Evolutionary conservation across 2,329 filamentous ascomycete genomes (phyloP), one percentile per base, ranked within the genome.

Genomic region (Daldinia eschscholtzii): DNA sequence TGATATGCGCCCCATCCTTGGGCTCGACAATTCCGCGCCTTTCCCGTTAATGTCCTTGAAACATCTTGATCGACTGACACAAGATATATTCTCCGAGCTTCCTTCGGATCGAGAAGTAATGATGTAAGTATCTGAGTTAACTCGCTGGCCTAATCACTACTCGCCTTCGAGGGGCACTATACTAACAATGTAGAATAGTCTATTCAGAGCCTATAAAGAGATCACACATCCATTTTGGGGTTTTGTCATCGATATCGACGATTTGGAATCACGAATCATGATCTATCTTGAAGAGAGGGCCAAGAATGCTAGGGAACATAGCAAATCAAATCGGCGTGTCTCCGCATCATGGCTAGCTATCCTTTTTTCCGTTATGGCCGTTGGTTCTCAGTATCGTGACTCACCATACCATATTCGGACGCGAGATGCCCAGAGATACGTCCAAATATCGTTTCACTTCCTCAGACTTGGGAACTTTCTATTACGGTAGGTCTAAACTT

Each of bases 191-290:
- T 5, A n/a, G 10, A 7, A 57, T 65, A 90, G 88, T 73, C 81
- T 90, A 6, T 91, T 91, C 74, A 85, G 87, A 50, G 87, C 88
- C 1, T 91, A 91, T 80, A 90, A 90, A 76, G 88, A 91, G 74
- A 88, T 89, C 26, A 86, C 89, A 1, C 89, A 91, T 56, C 88
- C 88, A 1, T 91, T 91, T 72, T 91, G 89, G 89, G 88, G 88
- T 1, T 89, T 91, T 57, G 86, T 91, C 18, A 85, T 90, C 64
- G 88, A 91, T 71, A 88, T 91, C 61, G 87, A 90, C 63, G 88
- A 90, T 60, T 84, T 91, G 30, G 89, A 91, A 73, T 86, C 87
- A 4, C 87, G 86, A 68, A 81, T 91, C 53, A 90, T 91, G 83
- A 82, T 88, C 23, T 91, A 91, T 70, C 81, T 91, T 1, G 89